These are phyloP conservation scores for Escovopsis weberi DNA, from an alignment of 2,329 filamentous ascomycete species.

Conservation along the genomic window DNA sequence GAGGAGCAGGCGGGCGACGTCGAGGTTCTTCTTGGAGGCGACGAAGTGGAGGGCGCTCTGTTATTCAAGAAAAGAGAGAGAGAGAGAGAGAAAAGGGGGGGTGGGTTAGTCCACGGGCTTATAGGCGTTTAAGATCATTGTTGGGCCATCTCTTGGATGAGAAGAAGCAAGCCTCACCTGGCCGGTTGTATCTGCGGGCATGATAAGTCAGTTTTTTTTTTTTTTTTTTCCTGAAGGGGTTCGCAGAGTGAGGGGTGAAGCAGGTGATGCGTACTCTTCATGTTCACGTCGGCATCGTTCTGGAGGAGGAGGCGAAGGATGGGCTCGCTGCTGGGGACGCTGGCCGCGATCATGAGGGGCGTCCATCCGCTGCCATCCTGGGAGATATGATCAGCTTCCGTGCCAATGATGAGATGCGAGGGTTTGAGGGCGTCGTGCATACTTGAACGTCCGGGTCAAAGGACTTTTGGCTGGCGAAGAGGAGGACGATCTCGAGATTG, in stretches of 20 bases:
- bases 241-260: background rate
- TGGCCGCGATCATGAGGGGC: constrained; percentile 68
- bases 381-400: background rate
- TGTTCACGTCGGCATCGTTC: constrained; percentile 57
- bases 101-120: background rate
- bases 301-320: constrained; percentile 53
- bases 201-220: background rate
- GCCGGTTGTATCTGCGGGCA: constrained; percentile 43
- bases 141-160: background rate
- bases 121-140: background rate
- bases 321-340: constrained; percentile 55
- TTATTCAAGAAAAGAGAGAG: background rate
- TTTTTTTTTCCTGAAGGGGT: background rate
- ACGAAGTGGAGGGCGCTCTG: constrained; percentile 85
- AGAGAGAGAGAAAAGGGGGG: too few species aligned
- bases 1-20: constrained; percentile 66
- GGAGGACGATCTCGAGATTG: constrained; percentile 55
- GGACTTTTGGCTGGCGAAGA: constrained; percentile 53
- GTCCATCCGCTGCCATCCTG: constrained; percentile 72
- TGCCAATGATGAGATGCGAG: background rate
- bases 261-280: constrained; percentile 41
- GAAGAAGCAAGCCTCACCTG: constrained; percentile 31
- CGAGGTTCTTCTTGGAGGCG: constrained; percentile 77
- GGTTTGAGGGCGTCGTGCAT: constrained; percentile 1
- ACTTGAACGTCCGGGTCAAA: constrained; percentile 80